Evolutionary conservation across 805 yeast species (phyloP).

Genomic region (Hanseniaspora valbyensis): DNA sequence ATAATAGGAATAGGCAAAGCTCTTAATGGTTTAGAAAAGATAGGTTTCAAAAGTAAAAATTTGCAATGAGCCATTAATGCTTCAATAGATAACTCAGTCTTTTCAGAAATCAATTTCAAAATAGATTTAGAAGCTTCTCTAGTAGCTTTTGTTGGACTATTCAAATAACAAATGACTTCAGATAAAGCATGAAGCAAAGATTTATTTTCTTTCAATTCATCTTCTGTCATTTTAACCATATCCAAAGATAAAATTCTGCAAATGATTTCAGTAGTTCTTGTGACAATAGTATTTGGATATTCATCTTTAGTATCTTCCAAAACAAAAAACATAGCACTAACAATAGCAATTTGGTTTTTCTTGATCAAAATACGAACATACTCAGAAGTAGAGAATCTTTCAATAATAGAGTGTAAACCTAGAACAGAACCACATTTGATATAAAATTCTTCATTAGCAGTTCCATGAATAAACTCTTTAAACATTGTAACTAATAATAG

Average conservation of each 20-base stretch:
- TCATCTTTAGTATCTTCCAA: slow-evolving; percentile 81
- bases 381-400: slow-evolving; percentile 30
- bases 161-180: slow-evolving; percentile 84
- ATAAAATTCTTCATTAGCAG: slow-evolving; percentile 81
- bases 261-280: slow-evolving; percentile 58
- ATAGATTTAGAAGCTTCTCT: slow-evolving; percentile 72
- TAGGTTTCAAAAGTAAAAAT: slow-evolving; percentile 74
- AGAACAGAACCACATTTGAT: slow-evolving; percentile 79
- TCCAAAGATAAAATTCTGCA: slow-evolving; percentile 38
- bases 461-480: slow-evolving; percentile 75
- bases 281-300: slow-evolving; percentile 70
- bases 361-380: slow-evolving; percentile 64
- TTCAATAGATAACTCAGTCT: slow-evolving; percentile 58
- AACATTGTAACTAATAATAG: slow-evolving; percentile 68
- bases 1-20: slow-evolving; percentile 98
- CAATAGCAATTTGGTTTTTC: slow-evolving; percentile 69
- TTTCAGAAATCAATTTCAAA: slow-evolving; percentile 53
- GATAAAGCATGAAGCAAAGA: slow-evolving; percentile 74
- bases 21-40: slow-evolving; percentile 90
- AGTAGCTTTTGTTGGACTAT: slow-evolving; percentile 74
- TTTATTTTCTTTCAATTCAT: slow-evolving; percentile 32
- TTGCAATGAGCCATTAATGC: slow-evolving; percentile 75
- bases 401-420: slow-evolving; percentile 65
- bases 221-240: not conserved
- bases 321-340: slow-evolving; percentile 79